Percentiles rank a stretch among this genome's conserved stretches.
Conservation (phyloP, 1,139 yeast species). For the Scheffersomyces stambukii region DNA sequence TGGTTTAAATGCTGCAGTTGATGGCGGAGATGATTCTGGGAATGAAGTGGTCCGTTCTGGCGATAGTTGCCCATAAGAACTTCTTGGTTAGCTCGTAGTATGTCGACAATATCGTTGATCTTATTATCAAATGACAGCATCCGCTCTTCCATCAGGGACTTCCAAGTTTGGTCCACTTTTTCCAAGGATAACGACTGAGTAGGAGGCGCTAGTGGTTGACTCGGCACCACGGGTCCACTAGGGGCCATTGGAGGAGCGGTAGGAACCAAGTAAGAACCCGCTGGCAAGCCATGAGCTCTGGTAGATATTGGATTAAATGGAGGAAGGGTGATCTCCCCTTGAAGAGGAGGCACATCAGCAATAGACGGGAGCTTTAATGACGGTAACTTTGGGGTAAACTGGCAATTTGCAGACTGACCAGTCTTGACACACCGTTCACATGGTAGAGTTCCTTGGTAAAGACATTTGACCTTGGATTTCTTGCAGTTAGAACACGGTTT, state of each 20-base stretch:
- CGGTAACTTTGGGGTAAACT: conserved; percentile 54
- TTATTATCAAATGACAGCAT: conserved; percentile 45
- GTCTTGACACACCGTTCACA: conserved; percentile 56
- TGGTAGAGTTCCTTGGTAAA: conserved; percentile 42
- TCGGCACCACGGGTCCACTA: too few relatives aligned
- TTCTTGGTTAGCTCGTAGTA: conserved; percentile 30
- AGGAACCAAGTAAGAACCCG: neutral
- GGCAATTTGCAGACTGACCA: conserved; percentile 46
- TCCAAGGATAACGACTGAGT: neutral
- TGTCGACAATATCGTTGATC: conserved; percentile 39
- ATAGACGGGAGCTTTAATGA: conserved; percentile 33
- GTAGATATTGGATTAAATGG: conserved; percentile 2
- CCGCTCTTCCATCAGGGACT: conserved; percentile 39
- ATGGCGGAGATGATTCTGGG: neutral
- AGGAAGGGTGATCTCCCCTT: neutral
- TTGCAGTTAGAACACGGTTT: conserved; percentile 67
- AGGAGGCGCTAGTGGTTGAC: neutral
- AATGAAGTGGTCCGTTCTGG: neutral
- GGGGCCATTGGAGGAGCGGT: too few relatives aligned
- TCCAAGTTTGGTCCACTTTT: conserved; percentile 28
- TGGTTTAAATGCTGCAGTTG: conserved; percentile 10
- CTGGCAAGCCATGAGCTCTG: neutral
- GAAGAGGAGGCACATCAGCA: neutral
- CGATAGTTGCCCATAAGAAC: conserved; percentile 20
- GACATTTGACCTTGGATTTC: conserved; percentile 61